phyloP scores from a whole-genome alignment of 768 basidiomycete species.

The Leucogyrophana mollusca region DNA sequence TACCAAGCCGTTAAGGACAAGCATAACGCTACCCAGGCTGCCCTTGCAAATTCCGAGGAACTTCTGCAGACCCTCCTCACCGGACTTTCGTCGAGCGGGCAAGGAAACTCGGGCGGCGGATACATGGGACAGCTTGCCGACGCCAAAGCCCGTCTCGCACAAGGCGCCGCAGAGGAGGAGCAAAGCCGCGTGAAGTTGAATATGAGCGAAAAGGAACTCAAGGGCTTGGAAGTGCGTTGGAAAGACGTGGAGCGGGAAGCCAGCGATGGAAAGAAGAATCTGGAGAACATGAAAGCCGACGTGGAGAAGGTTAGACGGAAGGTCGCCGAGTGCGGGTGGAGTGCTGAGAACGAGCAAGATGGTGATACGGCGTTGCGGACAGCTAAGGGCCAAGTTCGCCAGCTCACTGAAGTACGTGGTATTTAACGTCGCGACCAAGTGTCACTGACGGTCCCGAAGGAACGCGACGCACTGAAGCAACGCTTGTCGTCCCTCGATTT shows the following conservation, averaged over 20 bases:
- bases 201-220: conserved; percentile 79
- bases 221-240: conserved; percentile 71
- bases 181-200: conserved; percentile 73
- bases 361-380: conserved; percentile 48
- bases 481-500: conserved; percentile 76
- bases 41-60: conserved; percentile 77
- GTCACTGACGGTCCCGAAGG: conserved; percentile 38
- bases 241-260: conserved; percentile 86
- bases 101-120: conserved; percentile 76
- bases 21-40: conserved; percentile 57
- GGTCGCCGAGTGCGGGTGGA: conserved; percentile 71
- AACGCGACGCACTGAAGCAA: conserved; percentile 65
- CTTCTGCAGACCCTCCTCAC: conserved; percentile 95
- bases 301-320: conserved; percentile 55
- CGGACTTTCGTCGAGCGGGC: conserved; percentile 73
- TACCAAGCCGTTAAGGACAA: conserved; percentile 68
- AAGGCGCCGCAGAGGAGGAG: conserved; percentile 81
- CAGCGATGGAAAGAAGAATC: conserved; percentile 65
- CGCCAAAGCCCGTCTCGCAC: conserved; percentile 71
- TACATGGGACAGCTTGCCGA: conserved; percentile 96
- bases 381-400: conserved; percentile 53
- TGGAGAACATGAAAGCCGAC: conserved; percentile 56
- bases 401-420: conserved; percentile 58
- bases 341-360: conserved; percentile 66
- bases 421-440: conserved; percentile 1